phyloP scores from a whole-genome alignment of 495 filamentous ascomycete genomes.

The Penicillium soppii region DNA sequence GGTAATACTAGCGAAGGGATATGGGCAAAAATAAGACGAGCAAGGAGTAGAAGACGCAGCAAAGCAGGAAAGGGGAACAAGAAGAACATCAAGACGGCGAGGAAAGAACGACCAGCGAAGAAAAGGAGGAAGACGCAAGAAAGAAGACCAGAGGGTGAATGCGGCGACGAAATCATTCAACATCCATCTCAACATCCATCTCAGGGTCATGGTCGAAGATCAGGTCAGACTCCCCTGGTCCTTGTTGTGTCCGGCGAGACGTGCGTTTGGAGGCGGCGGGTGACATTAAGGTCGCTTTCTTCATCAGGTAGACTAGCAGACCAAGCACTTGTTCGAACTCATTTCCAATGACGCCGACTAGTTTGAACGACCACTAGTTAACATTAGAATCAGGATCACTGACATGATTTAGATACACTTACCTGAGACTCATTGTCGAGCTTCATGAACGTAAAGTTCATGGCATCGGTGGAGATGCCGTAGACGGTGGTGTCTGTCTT shows the following conservation, averaged over 20 bases:
- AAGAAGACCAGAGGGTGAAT: no score
- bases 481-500: not conserved
- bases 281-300: not conserved
- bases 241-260: not conserved
- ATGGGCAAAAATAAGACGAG: not conserved
- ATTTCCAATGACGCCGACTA: not conserved
- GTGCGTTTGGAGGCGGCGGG: not conserved
- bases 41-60: not conserved
- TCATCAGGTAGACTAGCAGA: not conserved
- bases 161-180: slow-evolving; percentile 1
- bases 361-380: not conserved
- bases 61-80: no score
- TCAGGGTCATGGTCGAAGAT: not conserved
- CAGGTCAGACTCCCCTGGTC: not conserved
- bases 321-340: not conserved
- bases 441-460: not conserved
- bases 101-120: no score
- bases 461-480: not conserved
- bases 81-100: no score
- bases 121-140: no score
- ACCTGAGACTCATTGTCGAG: not conserved
- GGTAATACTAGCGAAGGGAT: not conserved
- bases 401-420: not conserved
- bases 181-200: not conserved
- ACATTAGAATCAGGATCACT: not conserved